Evolutionary conservation across 768 basidiomycete genomes (phyloP).

Genomic region (Exsudoporus frostii): DNA sequence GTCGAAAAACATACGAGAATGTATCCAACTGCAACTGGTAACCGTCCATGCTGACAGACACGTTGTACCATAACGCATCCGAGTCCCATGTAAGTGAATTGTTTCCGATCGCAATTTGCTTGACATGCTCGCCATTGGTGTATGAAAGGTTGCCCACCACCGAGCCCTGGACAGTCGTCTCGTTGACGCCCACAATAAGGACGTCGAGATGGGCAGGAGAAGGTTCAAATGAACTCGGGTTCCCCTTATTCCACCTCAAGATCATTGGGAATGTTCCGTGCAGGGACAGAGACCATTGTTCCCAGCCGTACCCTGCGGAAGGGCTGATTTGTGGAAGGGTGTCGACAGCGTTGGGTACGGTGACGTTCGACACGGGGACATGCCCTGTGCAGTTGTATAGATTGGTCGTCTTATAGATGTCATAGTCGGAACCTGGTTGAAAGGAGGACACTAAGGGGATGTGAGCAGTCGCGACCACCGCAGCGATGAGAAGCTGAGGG

Average conservation of each 20-base stretch:
- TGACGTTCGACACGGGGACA: slow-evolving; percentile 10
- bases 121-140: background rate
- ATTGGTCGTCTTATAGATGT: slow-evolving; percentile 7
- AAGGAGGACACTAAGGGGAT: background rate
- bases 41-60: slow-evolving; percentile 3
- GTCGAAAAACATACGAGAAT: slow-evolving; percentile 7
- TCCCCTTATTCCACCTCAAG: slow-evolving; percentile 14
- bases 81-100: slow-evolving; percentile 12
- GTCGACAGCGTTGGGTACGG: slow-evolving; percentile 10
- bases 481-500: background rate
- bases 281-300: slow-evolving; percentile 14
- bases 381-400: slow-evolving; percentile 18
- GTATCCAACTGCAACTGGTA: slow-evolving; percentile 8
- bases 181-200: slow-evolving; percentile 2
- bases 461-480: background rate
- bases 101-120: slow-evolving; percentile 5
- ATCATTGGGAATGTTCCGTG: slow-evolving; percentile 11
- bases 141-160: background rate
- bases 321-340: slow-evolving; percentile 14
- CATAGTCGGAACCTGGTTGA: slow-evolving; percentile 14
- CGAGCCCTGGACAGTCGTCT: slow-evolving; percentile 1
- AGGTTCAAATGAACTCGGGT: background rate
- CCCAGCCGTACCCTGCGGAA: slow-evolving; percentile 4
- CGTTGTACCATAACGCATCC: slow-evolving; percentile 12
- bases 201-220: slow-evolving; percentile 8